Conservation (phyloP, 2,329 filamentous ascomycete species). For the Sporothrix dimorphospora region DNA sequence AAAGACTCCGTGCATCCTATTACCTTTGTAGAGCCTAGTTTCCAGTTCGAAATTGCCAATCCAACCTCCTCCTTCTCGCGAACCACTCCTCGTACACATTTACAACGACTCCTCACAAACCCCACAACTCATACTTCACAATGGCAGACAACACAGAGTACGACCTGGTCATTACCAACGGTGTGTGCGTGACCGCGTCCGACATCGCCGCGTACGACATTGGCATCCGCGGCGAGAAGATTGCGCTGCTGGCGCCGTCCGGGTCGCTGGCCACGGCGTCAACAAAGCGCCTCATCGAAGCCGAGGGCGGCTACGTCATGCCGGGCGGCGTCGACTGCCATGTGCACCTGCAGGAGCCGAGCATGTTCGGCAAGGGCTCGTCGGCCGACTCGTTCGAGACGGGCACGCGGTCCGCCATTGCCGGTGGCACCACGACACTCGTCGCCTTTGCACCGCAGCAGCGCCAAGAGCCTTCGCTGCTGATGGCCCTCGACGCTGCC, state of each 20-base stretch:
- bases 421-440: constrained; percentile 62
- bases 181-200: constrained; percentile 48
- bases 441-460: constrained; percentile 60
- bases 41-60: background rate
- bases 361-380: constrained; percentile 41
- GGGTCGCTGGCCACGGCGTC: constrained; percentile 39
- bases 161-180: constrained; percentile 49
- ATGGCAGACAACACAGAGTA: constrained; percentile 35
- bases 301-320: constrained; percentile 49
- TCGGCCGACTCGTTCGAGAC: constrained; percentile 42
- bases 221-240: constrained; percentile 49
- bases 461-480: constrained; percentile 49
- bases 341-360: constrained; percentile 47
- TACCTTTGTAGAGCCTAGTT: background rate
- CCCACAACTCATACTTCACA: background rate
- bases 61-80: background rate
- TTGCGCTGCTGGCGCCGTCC: constrained; percentile 46
- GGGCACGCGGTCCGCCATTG: constrained; percentile 58
- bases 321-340: constrained; percentile 48
- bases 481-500: constrained; percentile 52
- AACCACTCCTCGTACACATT: background rate
- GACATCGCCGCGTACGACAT: constrained; percentile 49
- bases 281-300: constrained; percentile 45
- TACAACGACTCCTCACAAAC: background rate
- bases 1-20: background rate